Conservation (phyloP, 148 eudicot species). For the Chenopodium suecicum region DNA sequence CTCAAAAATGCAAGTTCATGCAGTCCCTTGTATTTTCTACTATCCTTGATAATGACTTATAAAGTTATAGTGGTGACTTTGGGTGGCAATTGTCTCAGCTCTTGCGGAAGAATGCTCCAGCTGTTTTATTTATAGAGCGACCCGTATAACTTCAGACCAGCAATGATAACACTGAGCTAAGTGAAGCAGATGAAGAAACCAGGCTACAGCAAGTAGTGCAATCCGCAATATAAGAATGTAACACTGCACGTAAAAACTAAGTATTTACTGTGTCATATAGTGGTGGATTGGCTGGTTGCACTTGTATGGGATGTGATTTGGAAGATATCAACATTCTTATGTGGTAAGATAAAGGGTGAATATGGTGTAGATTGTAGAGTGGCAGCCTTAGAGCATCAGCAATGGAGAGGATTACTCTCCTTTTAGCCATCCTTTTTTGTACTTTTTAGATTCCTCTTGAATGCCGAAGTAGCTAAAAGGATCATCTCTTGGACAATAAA, state of each 20-base stretch:
- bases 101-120: background rate
- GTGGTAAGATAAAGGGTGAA: constrained; percentile 3
- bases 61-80: constrained; percentile 14
- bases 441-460: too few species aligned
- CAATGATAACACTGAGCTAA: constrained; percentile 4
- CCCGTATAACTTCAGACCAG: constrained; percentile 11
- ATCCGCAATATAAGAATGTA: constrained; percentile 7
- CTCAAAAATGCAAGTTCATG: constrained; percentile 47
- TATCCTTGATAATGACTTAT: constrained; percentile 45
- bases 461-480: too few species aligned
- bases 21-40: constrained; percentile 49
- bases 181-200: constrained; percentile 18
- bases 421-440: too few species aligned
- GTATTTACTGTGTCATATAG: constrained; percentile 2
- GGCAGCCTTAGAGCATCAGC: background rate
- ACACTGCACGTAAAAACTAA: constrained; percentile 16
- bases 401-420: too few species aligned
- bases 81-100: background rate
- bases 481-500: too few species aligned
- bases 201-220: background rate
- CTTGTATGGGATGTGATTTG: background rate
- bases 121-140: background rate
- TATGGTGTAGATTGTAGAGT: background rate
- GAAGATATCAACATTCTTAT: background rate
- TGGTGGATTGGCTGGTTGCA: background rate